Evolutionary conservation across 1,139 yeast species (phyloP).

Genomic region (Kluyveromyces sp.): DNA sequence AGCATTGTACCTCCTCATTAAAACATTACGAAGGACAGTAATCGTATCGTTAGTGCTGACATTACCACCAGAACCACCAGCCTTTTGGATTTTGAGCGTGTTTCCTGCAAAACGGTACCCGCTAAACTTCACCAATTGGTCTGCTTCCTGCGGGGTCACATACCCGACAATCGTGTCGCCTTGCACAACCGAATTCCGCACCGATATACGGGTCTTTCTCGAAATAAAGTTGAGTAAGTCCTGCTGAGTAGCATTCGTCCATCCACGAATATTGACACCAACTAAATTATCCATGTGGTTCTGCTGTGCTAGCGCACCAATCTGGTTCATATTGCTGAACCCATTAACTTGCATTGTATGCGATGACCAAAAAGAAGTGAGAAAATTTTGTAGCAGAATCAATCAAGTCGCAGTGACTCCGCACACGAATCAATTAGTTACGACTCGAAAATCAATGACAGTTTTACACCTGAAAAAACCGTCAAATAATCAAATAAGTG

Average conservation of each 20-base stretch:
- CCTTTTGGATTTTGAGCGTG: conserved; percentile 43
- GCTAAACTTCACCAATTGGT: conserved; percentile 49
- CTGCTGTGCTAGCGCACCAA: conserved; percentile 24
- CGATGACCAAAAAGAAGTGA: too few species aligned
- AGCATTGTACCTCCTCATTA: conserved; percentile 60
- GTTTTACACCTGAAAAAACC: too few species aligned
- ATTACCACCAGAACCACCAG: conserved; percentile 14
- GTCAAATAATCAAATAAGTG: too few species aligned
- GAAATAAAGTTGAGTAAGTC: conserved; percentile 64
- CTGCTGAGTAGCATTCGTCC: conserved; percentile 72
- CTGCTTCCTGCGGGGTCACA: conserved; percentile 53
- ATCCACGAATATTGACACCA: conserved; percentile 45
- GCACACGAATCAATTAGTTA: too few species aligned
- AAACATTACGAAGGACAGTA: conserved; percentile 51
- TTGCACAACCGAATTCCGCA: conserved; percentile 41
- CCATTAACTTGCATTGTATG: conserved; percentile 22
- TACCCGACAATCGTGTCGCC: conserved; percentile 47
- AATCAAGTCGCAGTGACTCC: too few species aligned
- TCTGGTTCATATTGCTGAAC: conserved; percentile 23
- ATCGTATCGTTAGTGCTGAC: conserved; percentile 42
- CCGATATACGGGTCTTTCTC: conserved; percentile 53
- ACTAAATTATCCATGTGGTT: conserved; percentile 21
- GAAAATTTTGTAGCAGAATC: too few species aligned
- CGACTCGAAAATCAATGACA: too few species aligned
- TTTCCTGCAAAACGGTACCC: conserved; percentile 82